phyloP scores from a whole-genome alignment of 768 basidiomycete species.

The Agaricus bisporus region DNA sequence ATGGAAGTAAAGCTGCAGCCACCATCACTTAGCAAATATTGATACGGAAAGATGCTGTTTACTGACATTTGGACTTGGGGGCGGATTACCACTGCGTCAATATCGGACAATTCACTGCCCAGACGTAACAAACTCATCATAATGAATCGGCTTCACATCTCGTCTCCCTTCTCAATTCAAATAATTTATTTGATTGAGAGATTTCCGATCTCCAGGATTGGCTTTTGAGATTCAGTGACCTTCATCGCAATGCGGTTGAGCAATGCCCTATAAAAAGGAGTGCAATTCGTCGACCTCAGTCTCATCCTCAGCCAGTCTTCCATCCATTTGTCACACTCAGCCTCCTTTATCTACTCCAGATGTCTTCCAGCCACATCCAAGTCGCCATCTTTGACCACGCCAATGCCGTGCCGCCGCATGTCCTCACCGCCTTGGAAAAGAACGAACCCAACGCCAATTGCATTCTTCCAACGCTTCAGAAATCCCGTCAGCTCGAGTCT shows the following conservation, averaged over 20 bases:
- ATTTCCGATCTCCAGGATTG: not conserved
- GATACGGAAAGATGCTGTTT: not conserved
- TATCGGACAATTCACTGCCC: not conserved
- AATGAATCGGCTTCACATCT: no score
- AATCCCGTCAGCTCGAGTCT: slow-evolving; percentile 18
- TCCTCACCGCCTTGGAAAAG: slow-evolving; percentile 28
- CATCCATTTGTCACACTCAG: not conserved
- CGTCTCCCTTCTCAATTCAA: not conserved
- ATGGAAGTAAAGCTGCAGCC: not conserved
- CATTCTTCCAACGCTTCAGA: slow-evolving; percentile 32
- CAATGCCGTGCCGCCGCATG: slow-evolving; percentile 27
- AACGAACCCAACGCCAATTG: slow-evolving; percentile 35
- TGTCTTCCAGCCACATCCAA: slow-evolving; percentile 6
- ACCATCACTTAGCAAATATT: not conserved
- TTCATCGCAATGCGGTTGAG: not conserved
- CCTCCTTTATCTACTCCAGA: not conserved
- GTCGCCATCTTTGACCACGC: slow-evolving; percentile 23
- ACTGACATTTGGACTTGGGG: not conserved
- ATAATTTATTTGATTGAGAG: not conserved
- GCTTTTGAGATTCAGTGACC: not conserved
- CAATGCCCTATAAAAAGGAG: not conserved
- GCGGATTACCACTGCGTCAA: not conserved
- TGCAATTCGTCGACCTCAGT: not conserved
- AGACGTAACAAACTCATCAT: not conserved
- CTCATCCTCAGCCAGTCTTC: not conserved